Conservation (phyloP, 345 rosid species). For the Raphanus sativus region DNA sequence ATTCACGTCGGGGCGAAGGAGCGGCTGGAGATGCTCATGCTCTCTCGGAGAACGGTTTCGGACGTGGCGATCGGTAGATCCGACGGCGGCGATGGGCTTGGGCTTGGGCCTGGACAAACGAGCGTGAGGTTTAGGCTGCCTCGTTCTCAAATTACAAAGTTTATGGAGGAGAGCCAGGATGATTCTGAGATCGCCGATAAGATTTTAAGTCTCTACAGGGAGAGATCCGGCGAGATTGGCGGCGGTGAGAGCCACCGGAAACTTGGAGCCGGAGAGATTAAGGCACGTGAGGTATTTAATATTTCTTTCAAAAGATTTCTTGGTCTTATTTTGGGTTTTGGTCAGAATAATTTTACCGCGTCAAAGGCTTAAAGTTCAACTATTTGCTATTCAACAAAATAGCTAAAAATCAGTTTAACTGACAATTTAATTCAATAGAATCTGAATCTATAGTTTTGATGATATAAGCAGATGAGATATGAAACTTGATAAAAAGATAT, state of each 20-base stretch:
- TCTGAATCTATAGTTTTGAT: neutral
- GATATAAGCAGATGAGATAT: neutral
- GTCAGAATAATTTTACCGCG: conserved; percentile 11
- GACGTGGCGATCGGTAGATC: conserved; percentile 50
- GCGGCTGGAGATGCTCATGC: conserved; percentile 76
- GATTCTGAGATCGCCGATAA: conserved; percentile 66
- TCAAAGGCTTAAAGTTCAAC: neutral
- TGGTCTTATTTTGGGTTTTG: conserved; percentile 8
- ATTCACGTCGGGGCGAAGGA: conserved; percentile 83
- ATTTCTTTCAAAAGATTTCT: neutral
- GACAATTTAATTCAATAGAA: neutral
- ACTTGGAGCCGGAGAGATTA: conserved; percentile 21
- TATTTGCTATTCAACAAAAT: neutral
- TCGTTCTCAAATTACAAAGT: conserved; percentile 58
- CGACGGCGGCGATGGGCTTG: conserved; percentile 19
- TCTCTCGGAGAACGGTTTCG: conserved; percentile 69
- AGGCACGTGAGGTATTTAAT: conserved; percentile 42
- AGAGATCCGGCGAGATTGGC: conserved; percentile 20
- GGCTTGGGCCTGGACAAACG: conserved; percentile 32
- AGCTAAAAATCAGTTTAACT: neutral
- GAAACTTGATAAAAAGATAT: neutral
- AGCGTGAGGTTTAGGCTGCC: conserved; percentile 74
- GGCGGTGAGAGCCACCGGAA: neutral
- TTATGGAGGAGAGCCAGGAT: conserved; percentile 68
- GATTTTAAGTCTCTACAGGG: conserved; percentile 56